Base-by-base conservation (phyloP, 768 basidiomycete species). In the Boletus vinaceobasis region DNA sequence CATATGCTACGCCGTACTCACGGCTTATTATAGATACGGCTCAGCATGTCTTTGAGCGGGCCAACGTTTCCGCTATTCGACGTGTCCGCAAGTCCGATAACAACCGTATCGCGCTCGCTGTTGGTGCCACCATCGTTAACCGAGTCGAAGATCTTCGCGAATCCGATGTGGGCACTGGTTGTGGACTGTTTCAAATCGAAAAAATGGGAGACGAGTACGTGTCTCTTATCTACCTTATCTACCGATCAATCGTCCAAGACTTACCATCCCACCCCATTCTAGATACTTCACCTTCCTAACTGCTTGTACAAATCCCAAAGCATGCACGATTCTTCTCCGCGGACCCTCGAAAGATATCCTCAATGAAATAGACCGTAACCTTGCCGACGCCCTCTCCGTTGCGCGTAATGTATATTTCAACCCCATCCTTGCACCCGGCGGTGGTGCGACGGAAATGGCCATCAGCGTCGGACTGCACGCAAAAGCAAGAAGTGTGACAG, bases 71-170 rank as follows among this genome's bases (percentile, higher is more conserved):
- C n/a, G 90, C 92, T 31, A 80, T 98, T 57, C 90, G 97, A 39
- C 88, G 97, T n/a, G 94, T 98, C 10, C 88, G 97, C 68, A 99
- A 98, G 73, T 94, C 93, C 4, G 97, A 99, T 72, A 98, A 98
- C 78, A 99, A 98, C 74, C 90, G 97, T 43, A 91, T 98, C 60
- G 97, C 97, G 0, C 87, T 97, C 26, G 95, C 94, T 1, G 87
- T 91, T 37, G 94, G 94, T 23, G 96, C 92, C 1, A 98, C 93
- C 31, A 98, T 99, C 72, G 92, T 99, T 57, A 98, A 98, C 74
- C 85, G 95, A 15, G 79, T 94, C 21, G 97, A 99, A 67, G 96
- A 98, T 69, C 78, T 99, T 35, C 84, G 94, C 21, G 96, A 96
- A 63, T 73, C 84, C 1, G 97, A 98, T 65, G 80, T 99, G 44